These are phyloP conservation scores for Spinacia oleracea DNA, from an alignment of 179 eudicot species.

Conservation along the genomic window DNA sequence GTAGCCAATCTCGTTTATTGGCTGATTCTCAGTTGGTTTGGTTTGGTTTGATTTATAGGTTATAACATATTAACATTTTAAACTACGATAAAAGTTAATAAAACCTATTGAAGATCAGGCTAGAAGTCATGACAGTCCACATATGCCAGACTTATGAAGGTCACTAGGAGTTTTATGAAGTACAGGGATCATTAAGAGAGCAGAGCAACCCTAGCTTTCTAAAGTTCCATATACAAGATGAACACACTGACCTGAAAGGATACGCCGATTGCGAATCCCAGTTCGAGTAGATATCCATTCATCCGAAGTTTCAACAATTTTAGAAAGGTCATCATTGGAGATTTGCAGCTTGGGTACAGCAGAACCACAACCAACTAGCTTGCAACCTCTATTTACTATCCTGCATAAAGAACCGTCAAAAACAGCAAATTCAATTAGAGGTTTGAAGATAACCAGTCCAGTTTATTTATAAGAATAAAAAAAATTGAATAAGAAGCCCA, in stretches of 20 bases:
- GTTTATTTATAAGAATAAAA: too few relatives aligned
- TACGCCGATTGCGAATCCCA: slow-evolving; percentile 74
- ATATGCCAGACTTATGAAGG: neutral
- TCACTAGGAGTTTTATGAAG: neutral
- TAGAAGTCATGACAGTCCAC: neutral
- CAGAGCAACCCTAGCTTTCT: neutral
- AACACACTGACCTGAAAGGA: slow-evolving; percentile 62
- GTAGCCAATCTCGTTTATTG: neutral
- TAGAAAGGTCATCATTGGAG: slow-evolving; percentile 81
- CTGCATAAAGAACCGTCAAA: slow-evolving; percentile 37
- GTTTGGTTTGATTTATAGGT: neutral
- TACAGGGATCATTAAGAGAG: neutral
- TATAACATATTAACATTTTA: too few relatives aligned
- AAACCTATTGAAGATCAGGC: too few relatives aligned
- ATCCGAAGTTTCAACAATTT: slow-evolving; percentile 80
- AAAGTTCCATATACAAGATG: neutral
- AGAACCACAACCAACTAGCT: slow-evolving; percentile 92
- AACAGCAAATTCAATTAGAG: slow-evolving; percentile 8
- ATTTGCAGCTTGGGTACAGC: slow-evolving; percentile 76
- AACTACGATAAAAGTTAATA: neutral
- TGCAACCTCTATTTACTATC: slow-evolving; percentile 69
- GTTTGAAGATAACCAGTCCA: too few relatives aligned
- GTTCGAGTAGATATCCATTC: slow-evolving; percentile 94
- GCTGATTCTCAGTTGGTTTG: neutral
- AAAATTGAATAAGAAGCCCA: neutral